A percentile compares a stretch with the other conserved stretches of the same genome.
These are phyloP conservation scores for Diaporthe amygdali DNA, from an alignment of 2,329 filamentous ascomycete genomes.

Conservation along the genomic window DNA sequence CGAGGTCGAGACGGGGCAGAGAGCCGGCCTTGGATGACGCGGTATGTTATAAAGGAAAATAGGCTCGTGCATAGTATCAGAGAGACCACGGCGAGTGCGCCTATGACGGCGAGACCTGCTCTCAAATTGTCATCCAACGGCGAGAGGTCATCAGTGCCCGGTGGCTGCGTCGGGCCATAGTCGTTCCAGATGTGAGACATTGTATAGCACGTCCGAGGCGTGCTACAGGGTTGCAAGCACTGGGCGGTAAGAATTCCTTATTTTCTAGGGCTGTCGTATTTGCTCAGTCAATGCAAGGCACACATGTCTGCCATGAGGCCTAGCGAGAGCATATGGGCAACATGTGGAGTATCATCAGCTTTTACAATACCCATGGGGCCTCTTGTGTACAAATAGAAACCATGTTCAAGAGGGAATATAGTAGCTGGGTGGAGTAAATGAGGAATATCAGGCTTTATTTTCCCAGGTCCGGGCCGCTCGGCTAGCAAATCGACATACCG, in stretches of 20 bases:
- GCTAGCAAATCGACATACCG: neutral
- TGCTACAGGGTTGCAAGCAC: neutral
- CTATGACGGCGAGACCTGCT: constrained; percentile 3
- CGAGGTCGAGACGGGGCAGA: neutral
- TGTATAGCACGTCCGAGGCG: neutral
- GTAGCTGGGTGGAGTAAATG: neutral
- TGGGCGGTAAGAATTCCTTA: neutral
- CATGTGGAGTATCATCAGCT: neutral
- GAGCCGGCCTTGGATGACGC: neutral
- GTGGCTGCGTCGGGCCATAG: neutral
- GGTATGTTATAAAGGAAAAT: constrained; percentile 16
- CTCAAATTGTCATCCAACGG: neutral
- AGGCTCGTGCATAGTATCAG: constrained; percentile 6
- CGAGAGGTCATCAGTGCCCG: neutral
- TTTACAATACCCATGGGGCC: neutral
- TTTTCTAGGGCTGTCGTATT: neutral
- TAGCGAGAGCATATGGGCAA: neutral
- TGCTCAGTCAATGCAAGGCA: neutral
- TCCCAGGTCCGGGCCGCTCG: neutral
- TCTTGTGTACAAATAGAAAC: neutral
- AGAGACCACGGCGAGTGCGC: neutral
- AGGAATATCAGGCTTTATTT: neutral
- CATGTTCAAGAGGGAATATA: neutral
- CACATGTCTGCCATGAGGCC: constrained; percentile 2
- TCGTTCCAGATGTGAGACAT: constrained; percentile 2